Evolutionary conservation across 805 yeast species (phyloP).

Genomic region (Kuraishia ogatae): DNA sequence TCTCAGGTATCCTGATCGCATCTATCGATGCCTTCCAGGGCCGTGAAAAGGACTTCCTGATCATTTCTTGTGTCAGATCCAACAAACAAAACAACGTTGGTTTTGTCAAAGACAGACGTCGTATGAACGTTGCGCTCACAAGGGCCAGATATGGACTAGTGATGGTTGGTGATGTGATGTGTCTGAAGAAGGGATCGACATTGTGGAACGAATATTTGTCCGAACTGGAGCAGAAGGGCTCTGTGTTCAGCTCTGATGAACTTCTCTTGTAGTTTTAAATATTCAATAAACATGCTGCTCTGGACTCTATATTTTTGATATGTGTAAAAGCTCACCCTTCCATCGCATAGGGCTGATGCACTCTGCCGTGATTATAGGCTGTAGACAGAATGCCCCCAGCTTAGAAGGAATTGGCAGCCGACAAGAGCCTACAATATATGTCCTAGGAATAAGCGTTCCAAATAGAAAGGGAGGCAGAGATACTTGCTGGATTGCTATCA

Average conservation of each 20-base stretch:
- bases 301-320: too few species aligned
- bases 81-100: constrained; percentile 72
- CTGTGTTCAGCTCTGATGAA: background rate
- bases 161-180: constrained; percentile 50
- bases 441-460: too few species aligned
- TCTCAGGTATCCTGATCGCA: constrained; percentile 45
- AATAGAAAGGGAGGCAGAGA: too few species aligned
- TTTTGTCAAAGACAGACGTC: constrained; percentile 75
- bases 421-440: too few species aligned
- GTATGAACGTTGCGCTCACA: constrained; percentile 83
- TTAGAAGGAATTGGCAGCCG: too few species aligned
- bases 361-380: too few species aligned
- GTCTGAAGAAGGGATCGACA: constrained; percentile 19
- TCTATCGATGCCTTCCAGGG: constrained; percentile 65
- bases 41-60: constrained; percentile 43
- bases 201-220: background rate
- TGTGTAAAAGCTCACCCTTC: too few species aligned
- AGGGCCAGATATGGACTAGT: constrained; percentile 79
- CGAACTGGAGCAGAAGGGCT: background rate
- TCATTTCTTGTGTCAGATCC: constrained; percentile 51
- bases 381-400: too few species aligned
- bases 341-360: too few species aligned
- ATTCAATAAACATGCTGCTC: too few species aligned
- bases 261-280: background rate
- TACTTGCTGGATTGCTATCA: too few species aligned